These are phyloP conservation scores for Dianthus caryophyllus DNA, from an alignment of 148 eudicot species.

Conservation along the genomic window DNA sequence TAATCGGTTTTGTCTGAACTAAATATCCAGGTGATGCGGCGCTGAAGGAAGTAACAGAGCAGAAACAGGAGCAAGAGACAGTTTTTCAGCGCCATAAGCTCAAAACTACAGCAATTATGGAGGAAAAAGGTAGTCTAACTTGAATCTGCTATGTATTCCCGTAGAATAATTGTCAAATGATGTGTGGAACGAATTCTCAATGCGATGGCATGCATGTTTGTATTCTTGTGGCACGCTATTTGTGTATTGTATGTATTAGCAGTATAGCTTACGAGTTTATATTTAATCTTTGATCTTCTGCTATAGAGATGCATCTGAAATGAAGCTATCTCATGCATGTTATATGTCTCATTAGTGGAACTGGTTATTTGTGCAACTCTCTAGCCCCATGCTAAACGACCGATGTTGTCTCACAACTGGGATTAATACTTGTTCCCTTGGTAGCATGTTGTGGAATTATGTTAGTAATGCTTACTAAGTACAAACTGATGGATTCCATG, in stretches of 20 bases:
- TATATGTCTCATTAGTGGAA: neutral
- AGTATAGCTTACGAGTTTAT: neutral
- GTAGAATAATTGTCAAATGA: neutral
- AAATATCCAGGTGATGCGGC: constrained; percentile 56
- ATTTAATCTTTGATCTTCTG: neutral
- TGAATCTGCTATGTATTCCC: neutral
- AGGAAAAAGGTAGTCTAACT: constrained; percentile 63
- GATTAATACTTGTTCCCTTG: neutral
- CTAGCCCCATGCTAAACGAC: neutral
- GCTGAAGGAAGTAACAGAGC: constrained; percentile 46
- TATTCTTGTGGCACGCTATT: neutral
- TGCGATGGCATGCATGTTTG: constrained; percentile 5
- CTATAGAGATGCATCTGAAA: neutral
- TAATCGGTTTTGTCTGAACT: constrained; percentile 10
- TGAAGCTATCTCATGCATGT: constrained; percentile 4
- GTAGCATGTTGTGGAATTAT: neutral
- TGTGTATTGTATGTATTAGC: neutral
- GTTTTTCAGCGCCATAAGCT: constrained; percentile 41
- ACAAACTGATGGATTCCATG: constrained; percentile 1
- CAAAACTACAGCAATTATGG: constrained; percentile 38
- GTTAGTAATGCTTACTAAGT: constrained; percentile 3
- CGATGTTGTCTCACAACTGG: constrained; percentile 2
- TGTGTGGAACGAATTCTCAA: neutral
- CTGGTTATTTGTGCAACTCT: neutral
- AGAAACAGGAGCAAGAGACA: constrained; percentile 55